Base-by-base conservation (phyloP, 192 early-diverging fungal species). In the Backusella sp. region DNA sequence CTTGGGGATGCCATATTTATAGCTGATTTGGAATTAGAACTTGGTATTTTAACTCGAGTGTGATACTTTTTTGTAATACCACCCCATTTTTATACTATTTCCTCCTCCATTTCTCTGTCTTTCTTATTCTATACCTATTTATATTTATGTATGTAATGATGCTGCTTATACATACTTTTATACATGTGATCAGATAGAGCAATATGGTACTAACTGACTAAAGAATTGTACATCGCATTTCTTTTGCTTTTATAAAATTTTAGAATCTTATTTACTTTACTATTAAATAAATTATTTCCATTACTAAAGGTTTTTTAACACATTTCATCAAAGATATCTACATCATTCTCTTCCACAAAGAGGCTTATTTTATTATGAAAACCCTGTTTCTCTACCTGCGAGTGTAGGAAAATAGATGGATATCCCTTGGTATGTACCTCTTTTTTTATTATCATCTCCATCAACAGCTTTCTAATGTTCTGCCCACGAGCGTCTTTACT, bases 21-120 rank as follows among this genome's bases (percentile, higher is more conserved):
- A 62, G 56, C 56, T 62, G 56, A 62, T 62, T 23, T 21, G 26
- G 56, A 62, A 62, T 62, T 62, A 62, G 56, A 62, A 9, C 56
- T 62, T 62, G 21, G 26, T 28, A 26, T 12, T 62, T 28, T 62
- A 28, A 28, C 23, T 62, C 26, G 1, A 12, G 9, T 6, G 21
- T 23, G n/a, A 59, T 59, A 26, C 3, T 11, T 28, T 28, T 59
- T 59, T 59, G n/a, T 53, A 23, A 11, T 21, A n/a, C 5, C 14
- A 14, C 26, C 26, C 28, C n/a, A 62, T 62, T 0, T 53, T 53
- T 62, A 14, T 28, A 28, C 32, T 32, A 32, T 28, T 14, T 3
- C 4, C 26, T 21, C 26, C 17, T n/a, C n/a, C 7, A 53, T 53
- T 19, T 23, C 2, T 26, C 23, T 12, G 4, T 62, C 26, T 14